Evolutionary conservation across 805 yeast genomes (phyloP).

Genomic region (Metschnikowia reukaufii): DNA sequence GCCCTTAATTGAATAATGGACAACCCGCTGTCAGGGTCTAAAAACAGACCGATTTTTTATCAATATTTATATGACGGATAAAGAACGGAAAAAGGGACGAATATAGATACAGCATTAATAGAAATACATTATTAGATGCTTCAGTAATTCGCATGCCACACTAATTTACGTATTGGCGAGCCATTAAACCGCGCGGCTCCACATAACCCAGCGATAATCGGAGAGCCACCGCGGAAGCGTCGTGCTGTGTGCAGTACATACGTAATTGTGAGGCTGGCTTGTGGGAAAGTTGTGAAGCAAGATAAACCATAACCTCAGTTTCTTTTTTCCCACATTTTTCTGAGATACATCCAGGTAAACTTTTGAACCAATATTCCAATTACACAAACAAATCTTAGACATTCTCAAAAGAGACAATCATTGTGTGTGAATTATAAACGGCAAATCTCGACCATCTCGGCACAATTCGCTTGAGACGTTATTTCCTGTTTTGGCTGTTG

Average conservation of each 20-base stretch:
- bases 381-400: background rate
- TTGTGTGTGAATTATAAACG: background rate
- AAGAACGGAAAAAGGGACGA: no score
- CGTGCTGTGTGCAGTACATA: slow-evolving; percentile 5
- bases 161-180: no score
- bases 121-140: background rate
- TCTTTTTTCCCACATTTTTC: background rate
- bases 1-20: background rate
- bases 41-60: no score
- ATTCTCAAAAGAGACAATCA: background rate
- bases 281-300: background rate
- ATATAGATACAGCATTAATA: slow-evolving; percentile 2
- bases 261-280: slow-evolving; percentile 4
- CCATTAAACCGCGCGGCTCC: no score
- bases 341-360: background rate
- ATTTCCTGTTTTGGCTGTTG: slow-evolving; percentile 10
- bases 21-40: no score
- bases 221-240: no score
- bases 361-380: no score
- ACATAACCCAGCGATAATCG: no score
- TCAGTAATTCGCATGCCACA: no score
- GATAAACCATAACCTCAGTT: background rate
- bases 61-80: no score
- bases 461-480: slow-evolving; percentile 12
- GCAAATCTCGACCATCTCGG: no score